Evolutionary conservation across 257 asterid genomes (phyloP), one percentile per base, ranked within the genome.

Genomic region (Solanum chiquidenum): DNA sequence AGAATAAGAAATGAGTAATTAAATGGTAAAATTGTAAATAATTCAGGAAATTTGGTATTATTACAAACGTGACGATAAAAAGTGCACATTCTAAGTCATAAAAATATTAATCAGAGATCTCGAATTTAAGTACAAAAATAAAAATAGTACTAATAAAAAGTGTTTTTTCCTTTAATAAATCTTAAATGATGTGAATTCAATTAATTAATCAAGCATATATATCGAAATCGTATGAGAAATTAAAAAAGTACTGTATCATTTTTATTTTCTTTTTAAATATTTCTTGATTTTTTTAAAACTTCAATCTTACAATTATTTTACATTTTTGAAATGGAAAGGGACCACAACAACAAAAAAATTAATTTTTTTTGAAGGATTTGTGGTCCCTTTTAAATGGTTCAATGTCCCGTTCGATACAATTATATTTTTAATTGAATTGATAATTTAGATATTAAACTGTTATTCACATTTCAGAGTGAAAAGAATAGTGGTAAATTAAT

Each of bases 51-150:
- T 3, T 20, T 20, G 64, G 7, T 7, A 55, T 55, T 55, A 7
- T 55, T 58, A 58, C 12, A 58, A 20, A 1, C 11, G 1, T 4
- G 0, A 0, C 1, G 0, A 52, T 1, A 20, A 58, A 58, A 58
- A 3, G 3, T 58, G 66, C 12, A 7, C 25, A 7, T 58, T 49
- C 0, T 21, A 49, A 49, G 60, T 49, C 21, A 49, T 5, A 1
- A 49, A 49, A 49, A 58, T 58, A 58, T 58, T 58, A 6, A 58
- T 20, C 2, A 20, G 1, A 20, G 2, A 2, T 58, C 2, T 1
- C 0, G 2, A 55, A 55, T 55, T 55, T 55, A 18, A 18, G 64
- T 20, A 20, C 8, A 55, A 6, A 18, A 58, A 58, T 58, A 20
- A 58, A 55, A 20, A 20, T 2, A 58, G 4, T 0, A 58, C 11